phyloP scores from a whole-genome alignment of 2,329 filamentous ascomycete species.

The Beauveria brongniartii region DNA sequence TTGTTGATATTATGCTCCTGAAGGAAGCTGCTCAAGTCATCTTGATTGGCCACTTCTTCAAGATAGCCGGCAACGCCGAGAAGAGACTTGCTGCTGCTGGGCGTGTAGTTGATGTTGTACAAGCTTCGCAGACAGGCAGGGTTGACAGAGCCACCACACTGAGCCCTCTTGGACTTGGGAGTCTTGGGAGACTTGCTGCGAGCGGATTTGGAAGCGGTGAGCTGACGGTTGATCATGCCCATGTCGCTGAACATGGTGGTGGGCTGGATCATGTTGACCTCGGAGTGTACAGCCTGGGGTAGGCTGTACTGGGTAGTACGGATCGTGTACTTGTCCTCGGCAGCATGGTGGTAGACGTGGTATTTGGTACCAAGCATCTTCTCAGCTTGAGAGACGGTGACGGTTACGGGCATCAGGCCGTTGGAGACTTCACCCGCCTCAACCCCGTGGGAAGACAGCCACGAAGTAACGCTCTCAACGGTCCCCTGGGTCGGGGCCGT shows the following conservation, averaged over 20 bases:
- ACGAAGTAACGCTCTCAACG: not conserved
- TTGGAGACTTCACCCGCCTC: constrained; percentile 3
- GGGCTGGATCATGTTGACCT: constrained; percentile 11
- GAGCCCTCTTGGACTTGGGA: not conserved
- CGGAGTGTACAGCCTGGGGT: not conserved
- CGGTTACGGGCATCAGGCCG: constrained; percentile 1
- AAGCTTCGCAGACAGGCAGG: not conserved
- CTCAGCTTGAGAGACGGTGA: constrained; percentile 6
- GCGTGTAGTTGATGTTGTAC: constrained; percentile 9
- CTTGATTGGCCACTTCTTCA: not conserved
- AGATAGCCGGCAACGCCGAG: constrained; percentile 7
- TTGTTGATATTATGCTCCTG: not conserved
- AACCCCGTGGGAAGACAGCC: constrained; percentile 11
- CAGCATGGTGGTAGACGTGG: constrained; percentile 4
- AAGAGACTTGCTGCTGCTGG: not conserved
- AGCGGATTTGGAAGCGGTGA: not conserved
- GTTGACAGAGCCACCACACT: not conserved
- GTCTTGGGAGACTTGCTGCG: not conserved
- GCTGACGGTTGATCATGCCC: not conserved
- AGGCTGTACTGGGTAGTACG: constrained; percentile 11
- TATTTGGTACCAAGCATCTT: constrained; percentile 10
- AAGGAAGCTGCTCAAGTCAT: constrained; percentile 1
- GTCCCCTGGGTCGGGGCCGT: constrained; percentile 7
- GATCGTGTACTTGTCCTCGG: constrained; percentile 2
- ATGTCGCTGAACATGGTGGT: constrained; percentile 12